Conservation (phyloP, 176 grass and related monocot genomes). For the Puccinellia tenuiflora region DNA sequence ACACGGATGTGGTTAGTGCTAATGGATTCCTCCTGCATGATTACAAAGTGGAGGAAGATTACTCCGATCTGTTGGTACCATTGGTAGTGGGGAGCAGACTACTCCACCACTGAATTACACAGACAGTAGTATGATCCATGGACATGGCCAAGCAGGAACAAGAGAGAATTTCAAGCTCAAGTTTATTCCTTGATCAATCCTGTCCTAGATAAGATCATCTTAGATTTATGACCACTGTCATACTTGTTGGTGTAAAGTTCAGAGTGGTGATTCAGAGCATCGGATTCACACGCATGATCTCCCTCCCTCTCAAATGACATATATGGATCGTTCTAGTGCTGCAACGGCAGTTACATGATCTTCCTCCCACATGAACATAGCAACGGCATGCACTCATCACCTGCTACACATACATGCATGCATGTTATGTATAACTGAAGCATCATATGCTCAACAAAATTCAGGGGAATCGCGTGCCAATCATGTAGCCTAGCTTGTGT, state of each 20-base stretch:
- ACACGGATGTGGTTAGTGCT: not conserved
- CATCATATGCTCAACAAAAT: not conserved
- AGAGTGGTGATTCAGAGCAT: conserved; percentile 3
- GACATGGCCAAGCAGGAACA: not conserved
- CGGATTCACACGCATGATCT: conserved; percentile 3
- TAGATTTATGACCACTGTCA: not conserved
- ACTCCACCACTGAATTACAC: not conserved
- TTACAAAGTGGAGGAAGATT: not conserved
- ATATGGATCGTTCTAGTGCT: not conserved
- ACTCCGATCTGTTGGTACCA: not conserved
- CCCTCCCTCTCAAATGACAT: not conserved
- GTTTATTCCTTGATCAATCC: not conserved
- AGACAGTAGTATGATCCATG: not conserved
- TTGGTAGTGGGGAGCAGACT: not conserved
- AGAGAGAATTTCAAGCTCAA: not conserved
- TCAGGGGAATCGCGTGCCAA: not conserved
- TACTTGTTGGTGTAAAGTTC: not conserved
- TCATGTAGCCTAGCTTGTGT: not conserved
- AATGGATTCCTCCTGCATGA: not conserved
- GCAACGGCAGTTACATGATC: not conserved
- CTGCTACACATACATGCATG: not conserved
- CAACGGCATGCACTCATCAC: not conserved
- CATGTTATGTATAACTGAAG: not conserved
- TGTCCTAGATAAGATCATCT: not conserved
- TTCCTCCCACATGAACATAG: not conserved